A percentile compares a stretch with the other conserved stretches of the same genome.
Evolutionary conservation across 176 grass and related monocot species (phyloP).

Genomic region (Carex kokanica): DNA sequence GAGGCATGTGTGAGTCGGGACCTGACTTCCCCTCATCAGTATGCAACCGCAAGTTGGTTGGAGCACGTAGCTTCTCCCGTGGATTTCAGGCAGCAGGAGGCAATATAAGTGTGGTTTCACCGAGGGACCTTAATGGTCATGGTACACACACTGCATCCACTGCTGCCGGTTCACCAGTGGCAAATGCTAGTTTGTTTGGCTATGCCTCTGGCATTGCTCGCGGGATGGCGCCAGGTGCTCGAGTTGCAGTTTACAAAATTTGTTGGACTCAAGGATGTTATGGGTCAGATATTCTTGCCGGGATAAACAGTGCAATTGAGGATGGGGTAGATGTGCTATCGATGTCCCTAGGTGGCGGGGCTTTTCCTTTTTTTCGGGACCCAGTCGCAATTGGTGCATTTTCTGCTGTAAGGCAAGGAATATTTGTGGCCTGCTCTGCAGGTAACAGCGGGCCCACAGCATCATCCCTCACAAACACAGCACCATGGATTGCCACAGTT

Average conservation of each 20-base stretch:
- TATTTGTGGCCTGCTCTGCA: constrained; percentile 74
- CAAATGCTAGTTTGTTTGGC: constrained; percentile 48
- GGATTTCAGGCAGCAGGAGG: constrained; percentile 42
- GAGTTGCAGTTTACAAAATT: constrained; percentile 81
- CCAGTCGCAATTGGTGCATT: constrained; percentile 70
- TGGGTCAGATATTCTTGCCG: constrained; percentile 58
- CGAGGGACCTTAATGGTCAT: constrained; percentile 65
- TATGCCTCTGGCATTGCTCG: constrained; percentile 63
- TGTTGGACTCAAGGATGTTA: constrained; percentile 73
- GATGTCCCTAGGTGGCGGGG: constrained; percentile 60
- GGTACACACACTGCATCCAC: constrained; percentile 81
- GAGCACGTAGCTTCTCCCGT: constrained; percentile 58
- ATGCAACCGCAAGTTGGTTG: constrained; percentile 83
- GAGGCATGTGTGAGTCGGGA: constrained; percentile 55
- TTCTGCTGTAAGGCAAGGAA: constrained; percentile 53
- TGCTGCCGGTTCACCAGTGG: constrained; percentile 42
- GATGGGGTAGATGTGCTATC: constrained; percentile 87
- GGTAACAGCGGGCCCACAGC: constrained; percentile 71
- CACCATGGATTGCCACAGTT: constrained; percentile 76
- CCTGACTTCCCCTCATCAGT: constrained; percentile 58
- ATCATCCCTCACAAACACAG: constrained; percentile 58
- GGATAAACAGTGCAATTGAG: constrained; percentile 69
- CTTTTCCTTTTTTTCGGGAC: constrained; percentile 48
- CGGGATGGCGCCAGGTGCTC: constrained; percentile 68
- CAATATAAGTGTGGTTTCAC: constrained; percentile 14